phyloP scores from a whole-genome alignment of 495 filamentous ascomycete species.

The Rostrohypoxylon terebratum region DNA sequence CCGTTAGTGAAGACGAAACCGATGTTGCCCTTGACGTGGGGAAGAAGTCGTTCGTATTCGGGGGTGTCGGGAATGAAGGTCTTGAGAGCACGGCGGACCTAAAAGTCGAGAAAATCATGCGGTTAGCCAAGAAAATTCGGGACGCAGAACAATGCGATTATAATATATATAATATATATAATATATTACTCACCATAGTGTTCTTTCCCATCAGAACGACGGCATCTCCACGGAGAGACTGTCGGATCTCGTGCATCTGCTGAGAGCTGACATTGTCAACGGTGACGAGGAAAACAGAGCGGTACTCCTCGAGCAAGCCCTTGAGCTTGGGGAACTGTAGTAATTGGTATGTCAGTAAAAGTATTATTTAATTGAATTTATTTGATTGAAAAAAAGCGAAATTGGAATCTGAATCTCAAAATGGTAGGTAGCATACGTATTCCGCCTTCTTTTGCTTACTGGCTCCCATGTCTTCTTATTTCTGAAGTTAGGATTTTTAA shows the following conservation, averaged over 20 bases:
- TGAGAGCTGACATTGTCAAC: constrained; percentile 98
- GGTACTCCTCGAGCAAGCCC: constrained; percentile 89
- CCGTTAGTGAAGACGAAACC: constrained; percentile 99
- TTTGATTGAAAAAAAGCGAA: too few relatives aligned
- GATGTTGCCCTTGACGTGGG: constrained; percentile 95
- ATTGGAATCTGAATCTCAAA: neutral
- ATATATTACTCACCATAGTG: constrained; percentile 78
- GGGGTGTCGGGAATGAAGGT: constrained; percentile 90
- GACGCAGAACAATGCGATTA: neutral
- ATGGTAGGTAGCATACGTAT: constrained; percentile 64
- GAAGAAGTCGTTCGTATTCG: constrained; percentile 96
- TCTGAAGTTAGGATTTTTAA: constrained; percentile 98
- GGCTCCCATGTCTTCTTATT: constrained; percentile 99
- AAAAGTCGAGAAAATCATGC: constrained; percentile 13
- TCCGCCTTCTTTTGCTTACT: constrained; percentile 90
- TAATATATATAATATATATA: constrained; percentile 1
- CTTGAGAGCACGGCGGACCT: constrained; percentile 97
- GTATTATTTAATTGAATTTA: constrained; percentile 6
- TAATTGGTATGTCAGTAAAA: constrained; percentile 1
- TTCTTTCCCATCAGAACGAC: constrained; percentile 99
- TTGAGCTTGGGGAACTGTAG: constrained; percentile 93
- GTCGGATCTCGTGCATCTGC: constrained; percentile 99
- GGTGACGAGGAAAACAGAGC: constrained; percentile 94
- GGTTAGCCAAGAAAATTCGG: neutral
- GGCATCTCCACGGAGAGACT: constrained; percentile 84